These are phyloP conservation scores for Leptographium galeiforme DNA, from an alignment of 2,329 filamentous ascomycete genomes.

Conservation along the genomic window DNA sequence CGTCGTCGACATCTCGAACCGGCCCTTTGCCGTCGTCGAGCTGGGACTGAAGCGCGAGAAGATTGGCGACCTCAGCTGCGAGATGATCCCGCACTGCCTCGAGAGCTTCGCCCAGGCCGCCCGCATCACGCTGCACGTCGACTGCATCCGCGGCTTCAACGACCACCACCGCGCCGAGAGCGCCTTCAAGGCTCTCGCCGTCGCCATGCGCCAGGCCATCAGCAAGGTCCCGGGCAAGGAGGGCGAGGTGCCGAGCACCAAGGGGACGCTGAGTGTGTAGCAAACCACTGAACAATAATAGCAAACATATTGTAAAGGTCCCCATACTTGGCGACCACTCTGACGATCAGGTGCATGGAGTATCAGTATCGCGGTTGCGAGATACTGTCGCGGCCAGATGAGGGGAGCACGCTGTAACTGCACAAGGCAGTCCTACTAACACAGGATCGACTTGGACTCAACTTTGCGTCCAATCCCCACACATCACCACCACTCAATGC, in stretches of 20 bases:
- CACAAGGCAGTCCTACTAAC: too few relatives aligned
- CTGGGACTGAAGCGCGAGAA: slow-evolving; percentile 80
- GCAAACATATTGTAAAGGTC: too few relatives aligned
- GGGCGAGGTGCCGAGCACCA: slow-evolving; percentile 90
- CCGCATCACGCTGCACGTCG: slow-evolving; percentile 86
- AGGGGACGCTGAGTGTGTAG: slow-evolving; percentile 63
- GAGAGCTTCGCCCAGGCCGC: slow-evolving; percentile 88
- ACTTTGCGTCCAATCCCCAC: too few relatives aligned
- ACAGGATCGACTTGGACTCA: too few relatives aligned
- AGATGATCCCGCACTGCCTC: slow-evolving; percentile 96
- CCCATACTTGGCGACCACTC: too few relatives aligned
- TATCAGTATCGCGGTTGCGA: too few relatives aligned
- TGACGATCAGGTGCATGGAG: too few relatives aligned
- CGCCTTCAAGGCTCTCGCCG: slow-evolving; percentile 90
- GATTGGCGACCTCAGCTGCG: slow-evolving; percentile 81
- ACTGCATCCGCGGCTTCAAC: slow-evolving; percentile 80
- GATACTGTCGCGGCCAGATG: too few relatives aligned
- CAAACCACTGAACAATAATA: too few relatives aligned
- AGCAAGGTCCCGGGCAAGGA: slow-evolving; percentile 64
- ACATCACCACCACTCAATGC: too few relatives aligned
- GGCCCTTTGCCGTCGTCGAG: slow-evolving; percentile 73
- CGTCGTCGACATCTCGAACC: slow-evolving; percentile 88
- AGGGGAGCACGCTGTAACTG: too few relatives aligned
- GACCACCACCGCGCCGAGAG: slow-evolving; percentile 95
- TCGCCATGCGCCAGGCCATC: slow-evolving; percentile 70